These are phyloP conservation scores for Sophora flavescens DNA, from an alignment of 306 rosid species.

Conservation along the genomic window DNA sequence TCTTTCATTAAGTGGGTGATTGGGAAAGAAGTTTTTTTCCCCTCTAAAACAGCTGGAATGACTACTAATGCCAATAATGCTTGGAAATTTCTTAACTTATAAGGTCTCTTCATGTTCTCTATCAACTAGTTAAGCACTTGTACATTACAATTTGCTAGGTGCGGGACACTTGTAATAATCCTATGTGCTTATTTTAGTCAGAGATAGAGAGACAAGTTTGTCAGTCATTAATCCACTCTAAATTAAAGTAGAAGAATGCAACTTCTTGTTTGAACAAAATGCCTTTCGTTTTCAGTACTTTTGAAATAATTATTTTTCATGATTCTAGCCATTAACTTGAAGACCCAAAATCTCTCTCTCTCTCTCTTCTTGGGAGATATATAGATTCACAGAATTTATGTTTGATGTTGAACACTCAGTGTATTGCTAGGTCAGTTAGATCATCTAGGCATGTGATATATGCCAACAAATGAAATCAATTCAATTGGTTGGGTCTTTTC, in stretches of 20 bases:
- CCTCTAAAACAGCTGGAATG: background rate
- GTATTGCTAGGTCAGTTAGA: slow-evolving; percentile 9
- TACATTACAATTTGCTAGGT: too few species aligned
- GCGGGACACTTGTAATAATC: too few species aligned
- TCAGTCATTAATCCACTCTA: background rate
- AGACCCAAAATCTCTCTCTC: background rate
- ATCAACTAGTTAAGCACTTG: background rate
- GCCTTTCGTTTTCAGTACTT: background rate
- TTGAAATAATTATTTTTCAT: slow-evolving; percentile 30
- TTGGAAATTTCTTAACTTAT: slow-evolving; percentile 6
- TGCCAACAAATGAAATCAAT: slow-evolving; percentile 24
- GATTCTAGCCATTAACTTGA: slow-evolving; percentile 6
- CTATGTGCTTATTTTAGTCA: too few species aligned
- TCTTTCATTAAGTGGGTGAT: background rate
- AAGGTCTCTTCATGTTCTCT: slow-evolving; percentile 17
- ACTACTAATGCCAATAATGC: slow-evolving; percentile 19
- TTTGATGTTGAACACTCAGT: slow-evolving; percentile 42
- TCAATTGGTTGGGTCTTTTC: background rate
- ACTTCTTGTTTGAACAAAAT: background rate
- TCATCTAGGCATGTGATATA: slow-evolving; percentile 25
- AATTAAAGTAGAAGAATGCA: background rate
- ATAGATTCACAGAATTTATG: slow-evolving; percentile 34
- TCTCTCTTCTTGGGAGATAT: background rate
- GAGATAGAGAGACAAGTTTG: too few species aligned
- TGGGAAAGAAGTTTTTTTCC: too few species aligned